These are phyloP conservation scores for Phyllosticta ampelicida DNA, from an alignment of 2,329 filamentous ascomycete genomes.

Conservation along the genomic window DNA sequence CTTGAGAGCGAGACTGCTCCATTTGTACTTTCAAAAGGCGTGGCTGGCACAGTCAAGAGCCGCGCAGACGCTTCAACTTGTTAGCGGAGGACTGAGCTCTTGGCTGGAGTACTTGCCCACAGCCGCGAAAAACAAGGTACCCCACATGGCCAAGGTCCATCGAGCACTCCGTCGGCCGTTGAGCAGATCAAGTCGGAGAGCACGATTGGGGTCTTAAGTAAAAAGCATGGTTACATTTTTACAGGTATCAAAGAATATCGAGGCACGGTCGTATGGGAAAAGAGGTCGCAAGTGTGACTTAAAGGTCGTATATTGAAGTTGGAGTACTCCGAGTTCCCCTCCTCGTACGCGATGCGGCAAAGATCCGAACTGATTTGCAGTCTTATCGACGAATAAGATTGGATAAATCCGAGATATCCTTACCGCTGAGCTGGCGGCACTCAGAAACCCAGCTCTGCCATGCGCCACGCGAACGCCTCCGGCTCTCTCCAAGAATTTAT, in stretches of 20 bases:
- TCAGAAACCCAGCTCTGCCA: not conserved
- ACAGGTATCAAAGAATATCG: not conserved
- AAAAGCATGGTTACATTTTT: not conserved
- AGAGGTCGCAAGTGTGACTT: not conserved
- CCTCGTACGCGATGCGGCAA: not conserved
- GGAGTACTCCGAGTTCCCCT: not conserved
- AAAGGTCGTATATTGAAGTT: not conserved
- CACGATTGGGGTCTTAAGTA: not conserved
- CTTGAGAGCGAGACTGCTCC: constrained; percentile 10
- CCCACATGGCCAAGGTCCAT: not conserved
- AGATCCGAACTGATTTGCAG: not conserved
- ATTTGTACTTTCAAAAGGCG: constrained; percentile 9
- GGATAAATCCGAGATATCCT: not conserved
- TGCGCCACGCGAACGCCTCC: too few relatives aligned
- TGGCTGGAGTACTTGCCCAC: not conserved
- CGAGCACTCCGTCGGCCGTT: too few relatives aligned
- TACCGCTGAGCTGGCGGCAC: not conserved
- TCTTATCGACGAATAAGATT: not conserved
- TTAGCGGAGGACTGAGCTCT: not conserved
- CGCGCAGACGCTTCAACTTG: constrained; percentile 4
- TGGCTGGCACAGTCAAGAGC: constrained; percentile 13
- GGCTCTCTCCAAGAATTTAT: too few relatives aligned
- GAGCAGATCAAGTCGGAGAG: not conserved
- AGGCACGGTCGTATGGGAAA: too few relatives aligned
- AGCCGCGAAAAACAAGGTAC: not conserved